phyloP scores from a whole-genome alignment of 108 stramenopile genomes.

The Licmophora abbreviata region DNA sequence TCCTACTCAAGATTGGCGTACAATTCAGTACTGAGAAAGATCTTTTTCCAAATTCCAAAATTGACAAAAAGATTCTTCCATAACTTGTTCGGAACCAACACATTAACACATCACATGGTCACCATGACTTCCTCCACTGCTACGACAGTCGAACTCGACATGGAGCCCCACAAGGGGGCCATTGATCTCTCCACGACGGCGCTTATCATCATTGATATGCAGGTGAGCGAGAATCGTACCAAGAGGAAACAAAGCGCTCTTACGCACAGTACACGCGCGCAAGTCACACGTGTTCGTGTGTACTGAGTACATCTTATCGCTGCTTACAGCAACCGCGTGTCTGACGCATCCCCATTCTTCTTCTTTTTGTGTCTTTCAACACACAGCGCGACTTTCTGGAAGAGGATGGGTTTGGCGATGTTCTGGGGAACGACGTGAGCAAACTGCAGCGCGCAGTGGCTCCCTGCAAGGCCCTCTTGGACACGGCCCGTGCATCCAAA shows the following conservation, averaged over 20 bases:
- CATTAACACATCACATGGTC: too few species aligned
- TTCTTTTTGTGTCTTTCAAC: slow-evolving; percentile 13
- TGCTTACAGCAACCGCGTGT: too few species aligned
- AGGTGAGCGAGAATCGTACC: neutral
- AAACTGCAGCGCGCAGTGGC: slow-evolving; percentile 36
- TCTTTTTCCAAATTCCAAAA: too few species aligned
- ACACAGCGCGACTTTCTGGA: slow-evolving; percentile 49
- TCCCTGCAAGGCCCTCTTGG: slow-evolving; percentile 32
- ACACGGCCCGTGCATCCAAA: slow-evolving; percentile 15
- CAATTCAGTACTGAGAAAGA: too few species aligned
- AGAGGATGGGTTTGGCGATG: slow-evolving; percentile 54
- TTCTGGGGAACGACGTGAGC: slow-evolving; percentile 52
- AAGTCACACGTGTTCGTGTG: neutral
- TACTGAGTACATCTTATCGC: neutral
- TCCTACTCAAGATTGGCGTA: too few species aligned
- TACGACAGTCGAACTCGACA: neutral
- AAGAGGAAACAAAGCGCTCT: neutral
- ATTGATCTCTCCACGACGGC: slow-evolving; percentile 20
- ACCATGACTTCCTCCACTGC: too few species aligned
- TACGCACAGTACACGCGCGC: neutral
- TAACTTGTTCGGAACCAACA: too few species aligned
- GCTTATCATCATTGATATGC: slow-evolving; percentile 22
- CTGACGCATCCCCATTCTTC: neutral
- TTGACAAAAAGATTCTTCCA: too few species aligned
- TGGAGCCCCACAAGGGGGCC: slow-evolving; percentile 8